Evolutionary conservation across 2,329 filamentous ascomycete species (phyloP).

Genomic region (Epichloe sibirici): DNA sequence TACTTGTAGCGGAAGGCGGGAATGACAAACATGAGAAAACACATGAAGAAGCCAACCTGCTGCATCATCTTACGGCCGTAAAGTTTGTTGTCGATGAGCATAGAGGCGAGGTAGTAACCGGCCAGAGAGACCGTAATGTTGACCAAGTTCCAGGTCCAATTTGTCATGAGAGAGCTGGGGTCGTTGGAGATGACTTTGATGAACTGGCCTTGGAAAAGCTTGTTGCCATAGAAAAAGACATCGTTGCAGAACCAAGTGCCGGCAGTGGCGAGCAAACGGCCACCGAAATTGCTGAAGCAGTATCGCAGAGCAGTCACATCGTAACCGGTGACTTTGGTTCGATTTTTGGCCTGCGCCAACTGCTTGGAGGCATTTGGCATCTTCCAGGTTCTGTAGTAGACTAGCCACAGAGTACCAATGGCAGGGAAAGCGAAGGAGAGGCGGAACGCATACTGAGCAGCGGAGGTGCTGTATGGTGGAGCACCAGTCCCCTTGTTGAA

Average conservation of each 20-base stretch:
- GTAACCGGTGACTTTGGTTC: conserved; percentile 80
- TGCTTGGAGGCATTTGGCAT: conserved; percentile 83
- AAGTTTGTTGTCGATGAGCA: conserved; percentile 90
- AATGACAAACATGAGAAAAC: conserved; percentile 86
- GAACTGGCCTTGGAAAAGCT: conserved; percentile 88
- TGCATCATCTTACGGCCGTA: conserved; percentile 96
- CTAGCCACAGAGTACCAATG: conserved; percentile 81
- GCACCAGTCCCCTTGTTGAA: conserved; percentile 69
- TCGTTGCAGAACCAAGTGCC: conserved; percentile 93
- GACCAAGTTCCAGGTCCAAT: conserved; percentile 85
- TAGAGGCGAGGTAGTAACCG: conserved; percentile 82
- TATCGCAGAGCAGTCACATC: conserved; percentile 71
- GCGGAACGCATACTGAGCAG: conserved; percentile 83
- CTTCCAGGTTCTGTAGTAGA: conserved; percentile 92
- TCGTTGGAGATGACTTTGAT: conserved; percentile 66
- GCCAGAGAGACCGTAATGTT: conserved; percentile 77
- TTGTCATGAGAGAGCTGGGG: conserved; percentile 63
- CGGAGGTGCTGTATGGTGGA: conserved; percentile 64
- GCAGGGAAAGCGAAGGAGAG: conserved; percentile 87
- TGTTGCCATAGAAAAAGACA: conserved; percentile 98
- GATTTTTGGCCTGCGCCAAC: conserved; percentile 72
- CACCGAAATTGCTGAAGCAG: conserved; percentile 73
- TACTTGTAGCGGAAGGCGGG: conserved; percentile 81
- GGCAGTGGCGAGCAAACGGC: conserved; percentile 74
- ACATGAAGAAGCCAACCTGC: conserved; percentile 83